Percentiles rank a stretch among this genome's conserved stretches.
phyloP scores from a whole-genome alignment of 306 rosid genomes.

The Echinosophora koreensis region DNA sequence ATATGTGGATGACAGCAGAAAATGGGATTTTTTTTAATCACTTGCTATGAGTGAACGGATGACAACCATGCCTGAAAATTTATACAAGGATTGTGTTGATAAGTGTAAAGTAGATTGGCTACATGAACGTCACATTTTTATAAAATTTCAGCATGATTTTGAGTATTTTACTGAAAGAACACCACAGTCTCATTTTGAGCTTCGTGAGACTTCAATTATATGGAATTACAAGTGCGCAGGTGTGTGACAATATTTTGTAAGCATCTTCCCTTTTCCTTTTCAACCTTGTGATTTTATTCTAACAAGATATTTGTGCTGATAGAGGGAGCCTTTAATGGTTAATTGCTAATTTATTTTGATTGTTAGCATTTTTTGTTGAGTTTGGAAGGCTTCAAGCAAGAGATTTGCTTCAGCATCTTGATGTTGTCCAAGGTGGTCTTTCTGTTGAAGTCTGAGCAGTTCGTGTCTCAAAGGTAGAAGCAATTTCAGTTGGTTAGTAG shows the following conservation, averaged over 20 bases:
- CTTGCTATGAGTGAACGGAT: slow-evolving; percentile 85
- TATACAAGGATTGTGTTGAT: slow-evolving; percentile 94
- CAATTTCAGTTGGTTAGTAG: not conserved
- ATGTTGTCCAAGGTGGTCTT: slow-evolving; percentile 88
- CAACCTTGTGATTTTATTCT: slow-evolving; percentile 14
- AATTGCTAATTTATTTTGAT: slow-evolving; percentile 36
- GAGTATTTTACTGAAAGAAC: slow-evolving; percentile 98
- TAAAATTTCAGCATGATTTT: slow-evolving; percentile 80
- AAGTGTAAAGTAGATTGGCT: slow-evolving; percentile 71
- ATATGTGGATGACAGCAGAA: slow-evolving; percentile 98
- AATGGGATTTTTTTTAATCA: slow-evolving; percentile 92
- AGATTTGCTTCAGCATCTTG: slow-evolving; percentile 93
- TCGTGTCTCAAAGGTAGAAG: slow-evolving; percentile 88
- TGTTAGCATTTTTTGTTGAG: slow-evolving; percentile 68
- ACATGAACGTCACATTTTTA: slow-evolving; percentile 24
- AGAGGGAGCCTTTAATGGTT: slow-evolving; percentile 15
- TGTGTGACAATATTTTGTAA: slow-evolving; percentile 2
- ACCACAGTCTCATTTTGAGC: slow-evolving; percentile 89
- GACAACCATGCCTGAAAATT: slow-evolving; percentile 98
- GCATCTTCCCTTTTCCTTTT: slow-evolving; percentile 28
- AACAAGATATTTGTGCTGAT: not conserved
- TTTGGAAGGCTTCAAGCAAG: slow-evolving; percentile 99
- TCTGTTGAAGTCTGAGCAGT: slow-evolving; percentile 94
- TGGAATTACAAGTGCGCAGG: slow-evolving; percentile 98
- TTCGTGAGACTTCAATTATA: slow-evolving; percentile 82